Conservation (phyloP, 2,329 filamentous ascomycete species). For the Didymella pomorum region DNA sequence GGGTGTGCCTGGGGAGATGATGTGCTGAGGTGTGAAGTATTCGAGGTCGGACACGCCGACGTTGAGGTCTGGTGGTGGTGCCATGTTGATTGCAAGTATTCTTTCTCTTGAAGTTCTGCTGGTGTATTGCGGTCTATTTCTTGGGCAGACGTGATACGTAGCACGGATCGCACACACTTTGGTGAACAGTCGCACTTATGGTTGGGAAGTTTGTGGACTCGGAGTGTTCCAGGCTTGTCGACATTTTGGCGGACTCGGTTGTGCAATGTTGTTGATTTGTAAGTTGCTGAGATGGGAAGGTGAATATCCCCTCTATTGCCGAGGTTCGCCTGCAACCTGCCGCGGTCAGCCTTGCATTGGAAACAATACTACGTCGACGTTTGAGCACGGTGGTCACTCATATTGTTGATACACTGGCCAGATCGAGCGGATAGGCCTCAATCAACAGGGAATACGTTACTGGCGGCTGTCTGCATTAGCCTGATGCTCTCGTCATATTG, state of each 20-base stretch:
- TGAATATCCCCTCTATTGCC: slow-evolving; percentile 9
- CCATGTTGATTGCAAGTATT: slow-evolving; percentile 8
- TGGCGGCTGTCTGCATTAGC: no score
- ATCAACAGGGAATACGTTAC: no score
- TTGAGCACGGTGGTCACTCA: no score
- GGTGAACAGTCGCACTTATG: no score
- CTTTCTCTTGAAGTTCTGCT: background rate
- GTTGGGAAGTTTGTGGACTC: background rate
- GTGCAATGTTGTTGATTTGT: slow-evolving; percentile 19
- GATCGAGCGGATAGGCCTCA: no score
- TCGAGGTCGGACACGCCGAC: slow-evolving; percentile 39
- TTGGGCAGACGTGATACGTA: background rate
- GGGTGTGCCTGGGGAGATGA: slow-evolving; percentile 51
- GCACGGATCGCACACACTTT: background rate
- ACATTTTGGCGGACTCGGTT: no score
- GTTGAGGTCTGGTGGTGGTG: slow-evolving; percentile 39
- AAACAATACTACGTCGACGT: background rate
- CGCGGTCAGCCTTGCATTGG: background rate
- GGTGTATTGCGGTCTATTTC: background rate
- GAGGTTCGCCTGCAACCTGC: slow-evolving; percentile 15
- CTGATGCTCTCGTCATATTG: background rate
- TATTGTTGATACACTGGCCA: no score
- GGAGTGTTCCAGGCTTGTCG: no score
- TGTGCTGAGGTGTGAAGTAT: slow-evolving; percentile 58
- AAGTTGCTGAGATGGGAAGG: slow-evolving; percentile 14